phyloP scores from a whole-genome alignment of 306 rosid genomes.

The Cicer arietinum region DNA sequence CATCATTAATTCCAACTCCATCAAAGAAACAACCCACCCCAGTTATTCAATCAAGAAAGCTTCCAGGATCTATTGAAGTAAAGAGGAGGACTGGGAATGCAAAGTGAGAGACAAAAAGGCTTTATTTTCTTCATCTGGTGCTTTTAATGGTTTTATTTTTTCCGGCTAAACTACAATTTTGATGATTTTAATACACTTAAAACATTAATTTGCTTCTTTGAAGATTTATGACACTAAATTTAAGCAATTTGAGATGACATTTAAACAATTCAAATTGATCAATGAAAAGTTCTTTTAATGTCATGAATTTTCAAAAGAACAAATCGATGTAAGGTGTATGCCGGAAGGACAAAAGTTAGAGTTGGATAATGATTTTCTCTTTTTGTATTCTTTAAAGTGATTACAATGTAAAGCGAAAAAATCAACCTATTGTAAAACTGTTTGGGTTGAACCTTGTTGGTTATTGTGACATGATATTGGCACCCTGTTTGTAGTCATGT shows the following conservation, averaged over 20 bases:
- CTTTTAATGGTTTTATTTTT: background rate
- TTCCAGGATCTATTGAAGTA: conserved; percentile 51
- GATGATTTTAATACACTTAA: background rate
- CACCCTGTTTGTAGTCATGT: too few species aligned
- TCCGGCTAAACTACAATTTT: background rate
- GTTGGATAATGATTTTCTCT: conserved; percentile 1
- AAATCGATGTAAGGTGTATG: conserved; percentile 17
- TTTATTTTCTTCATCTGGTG: conserved; percentile 31
- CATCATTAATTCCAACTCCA: conserved; percentile 79
- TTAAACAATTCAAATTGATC: background rate
- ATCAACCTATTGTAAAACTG: too few species aligned
- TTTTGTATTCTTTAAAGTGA: background rate
- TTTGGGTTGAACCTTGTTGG: too few species aligned
- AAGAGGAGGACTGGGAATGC: conserved; percentile 61
- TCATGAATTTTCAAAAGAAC: background rate
- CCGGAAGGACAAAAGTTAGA: background rate
- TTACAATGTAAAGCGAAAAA: too few species aligned
- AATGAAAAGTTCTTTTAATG: conserved; percentile 12
- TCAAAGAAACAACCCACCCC: conserved; percentile 60
- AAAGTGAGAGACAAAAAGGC: conserved; percentile 54
- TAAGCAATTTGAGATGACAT: background rate
- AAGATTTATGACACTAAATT: conserved; percentile 6
- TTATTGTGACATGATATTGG: too few species aligned
- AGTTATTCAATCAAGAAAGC: conserved; percentile 54
- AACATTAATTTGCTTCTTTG: conserved; percentile 15